These are phyloP conservation scores for Ogataea zsoltii DNA, from an alignment of 805 yeast genomes.

Conservation along the genomic window DNA sequence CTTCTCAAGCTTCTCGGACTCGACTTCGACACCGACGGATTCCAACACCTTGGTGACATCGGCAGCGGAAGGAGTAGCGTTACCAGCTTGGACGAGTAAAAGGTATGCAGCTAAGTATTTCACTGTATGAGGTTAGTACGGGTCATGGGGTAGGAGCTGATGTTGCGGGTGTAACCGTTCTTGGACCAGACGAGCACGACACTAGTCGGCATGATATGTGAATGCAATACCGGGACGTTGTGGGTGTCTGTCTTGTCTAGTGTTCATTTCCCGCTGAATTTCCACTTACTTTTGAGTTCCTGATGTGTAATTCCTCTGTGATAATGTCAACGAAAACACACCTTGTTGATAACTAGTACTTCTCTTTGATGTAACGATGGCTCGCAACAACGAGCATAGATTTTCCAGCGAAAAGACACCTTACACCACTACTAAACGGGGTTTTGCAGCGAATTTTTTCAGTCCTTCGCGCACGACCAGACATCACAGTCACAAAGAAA, in stretches of 20 bases:
- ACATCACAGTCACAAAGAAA: constrained; percentile 16
- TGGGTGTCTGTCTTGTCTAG: background rate
- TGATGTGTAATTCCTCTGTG: background rate
- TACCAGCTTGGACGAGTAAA: constrained; percentile 86
- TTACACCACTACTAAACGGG: constrained; percentile 14
- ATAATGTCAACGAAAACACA: background rate
- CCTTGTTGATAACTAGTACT: background rate
- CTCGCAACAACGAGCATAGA: constrained; percentile 2
- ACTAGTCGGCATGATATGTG: too few species aligned
- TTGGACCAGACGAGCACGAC: too few species aligned
- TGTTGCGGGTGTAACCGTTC: too few species aligned
- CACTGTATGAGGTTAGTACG: constrained; percentile 42
- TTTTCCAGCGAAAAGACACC: constrained; percentile 12
- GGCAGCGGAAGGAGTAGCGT: constrained; percentile 75
- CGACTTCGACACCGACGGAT: constrained; percentile 80
- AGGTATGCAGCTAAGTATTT: constrained; percentile 93
- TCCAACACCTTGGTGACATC: constrained; percentile 72
- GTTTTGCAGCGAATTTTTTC: constrained; percentile 12
- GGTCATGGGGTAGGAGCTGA: too few species aligned
- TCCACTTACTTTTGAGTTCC: background rate
- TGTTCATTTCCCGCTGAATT: background rate
- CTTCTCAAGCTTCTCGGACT: constrained; percentile 69
- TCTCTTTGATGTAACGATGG: constrained; percentile 1
- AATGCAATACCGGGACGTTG: too few species aligned
- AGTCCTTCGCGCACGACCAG: constrained; percentile 9